Base-by-base conservation (phyloP, 306 rosid genomes). In the Prinsepia uniflora region DNA sequence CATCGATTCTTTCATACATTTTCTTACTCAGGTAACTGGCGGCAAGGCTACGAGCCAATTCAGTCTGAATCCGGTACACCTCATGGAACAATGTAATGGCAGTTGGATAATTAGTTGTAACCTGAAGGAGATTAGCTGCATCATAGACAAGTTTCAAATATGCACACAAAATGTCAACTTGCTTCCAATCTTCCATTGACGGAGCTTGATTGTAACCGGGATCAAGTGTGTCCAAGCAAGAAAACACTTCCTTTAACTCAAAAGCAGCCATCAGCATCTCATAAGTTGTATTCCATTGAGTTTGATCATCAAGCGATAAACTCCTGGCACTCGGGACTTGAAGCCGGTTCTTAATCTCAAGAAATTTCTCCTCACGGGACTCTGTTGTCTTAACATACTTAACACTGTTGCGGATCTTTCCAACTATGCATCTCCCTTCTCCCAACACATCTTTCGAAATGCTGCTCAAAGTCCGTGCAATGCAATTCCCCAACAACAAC, bases 381-480 rank as follows among this genome's bases (percentile, higher is more conserved):
- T 91, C 91, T 11, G 99, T 87, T 36, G 95, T 89, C 80, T 89
- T 94, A 68, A 94, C 96, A 76, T 87, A 91, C 83, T 91, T 94
- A 0, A 91, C 97, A 67, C 91, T 89, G 60, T 85, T 85, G 53
- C 91, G 82, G 75, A 94, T 82, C 84, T 86, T 94, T 58, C 62
- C 84, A 11, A 94, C 83, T 2, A 76, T 60, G 45, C 74, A 87
- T 36, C 48, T 74, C 14, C 81, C 91, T 20, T 87, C 81, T 7
- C 52, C 77, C 58, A 94, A 78, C 72, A 86, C 88, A 68, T 87
- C 96, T 56, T 67, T 83, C 10, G 95, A 97, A 55, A 86, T 82
- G 65, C 81, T 79, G 81, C 91, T 87, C 58, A 90, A 82, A 63
- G 89, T 87, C 14, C 88, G 88, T 14, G 95, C 97, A 78, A 94